These are phyloP conservation scores for Podospora anserina DNA, from an alignment of 495 filamentous ascomycete species.

Conservation along the genomic window DNA sequence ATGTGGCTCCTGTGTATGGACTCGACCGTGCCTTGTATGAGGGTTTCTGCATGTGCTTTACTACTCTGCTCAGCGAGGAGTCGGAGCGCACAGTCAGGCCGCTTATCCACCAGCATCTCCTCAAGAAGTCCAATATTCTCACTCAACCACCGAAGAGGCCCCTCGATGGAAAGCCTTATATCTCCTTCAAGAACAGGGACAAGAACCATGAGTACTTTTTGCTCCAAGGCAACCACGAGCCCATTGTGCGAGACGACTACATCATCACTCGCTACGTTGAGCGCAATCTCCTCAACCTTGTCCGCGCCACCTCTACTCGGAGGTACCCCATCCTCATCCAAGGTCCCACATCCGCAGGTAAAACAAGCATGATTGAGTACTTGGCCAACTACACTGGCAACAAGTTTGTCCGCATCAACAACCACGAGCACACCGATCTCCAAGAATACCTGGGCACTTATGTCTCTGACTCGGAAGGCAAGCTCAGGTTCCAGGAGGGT, in stretches of 20 bases:
- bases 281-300: conserved; percentile 88
- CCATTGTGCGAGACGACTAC: conserved; percentile 78
- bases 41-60: conserved; percentile 97
- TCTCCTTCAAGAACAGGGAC: conserved; percentile 63
- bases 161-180: conserved; percentile 69
- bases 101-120: conserved; percentile 75
- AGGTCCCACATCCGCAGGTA: conserved; percentile 93
- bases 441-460: conserved; percentile 98
- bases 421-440: conserved; percentile 97
- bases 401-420: conserved; percentile 97
- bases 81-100: conserved; percentile 77
- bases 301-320: conserved; percentile 85
- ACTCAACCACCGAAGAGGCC: conserved; percentile 72
- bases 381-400: conserved; percentile 93
- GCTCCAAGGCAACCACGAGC: conserved; percentile 60
- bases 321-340: conserved; percentile 94
- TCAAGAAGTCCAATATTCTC: conserved; percentile 62
- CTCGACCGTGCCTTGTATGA: conserved; percentile 84
- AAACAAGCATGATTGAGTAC: conserved; percentile 99
- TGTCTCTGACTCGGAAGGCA: conserved; percentile 77
- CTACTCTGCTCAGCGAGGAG: conserved; percentile 74
- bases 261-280: conserved; percentile 95
- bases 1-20: conserved; percentile 82
- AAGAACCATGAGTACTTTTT: conserved; percentile 85
- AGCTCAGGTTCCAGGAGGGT: conserved; percentile 87